These are phyloP conservation scores for Alternaria hordeiaustralica DNA, from an alignment of 2,329 filamentous ascomycete genomes.

Conservation along the genomic window DNA sequence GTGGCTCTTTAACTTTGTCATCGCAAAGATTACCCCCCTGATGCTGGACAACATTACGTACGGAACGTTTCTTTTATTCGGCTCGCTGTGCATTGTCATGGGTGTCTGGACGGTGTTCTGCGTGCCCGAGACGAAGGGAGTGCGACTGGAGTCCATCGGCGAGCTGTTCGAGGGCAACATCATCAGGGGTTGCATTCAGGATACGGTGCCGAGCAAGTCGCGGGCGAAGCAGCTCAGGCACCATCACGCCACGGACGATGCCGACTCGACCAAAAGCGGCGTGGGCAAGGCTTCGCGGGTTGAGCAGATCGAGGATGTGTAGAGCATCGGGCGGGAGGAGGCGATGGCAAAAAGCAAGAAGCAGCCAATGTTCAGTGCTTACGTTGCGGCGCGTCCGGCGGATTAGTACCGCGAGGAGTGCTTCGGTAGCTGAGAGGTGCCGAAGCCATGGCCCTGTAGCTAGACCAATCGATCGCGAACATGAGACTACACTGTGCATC, in stretches of 20 bases:
- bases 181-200: slow-evolving; percentile 48
- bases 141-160: slow-evolving; percentile 52
- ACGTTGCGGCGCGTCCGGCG: slow-evolving; percentile 9
- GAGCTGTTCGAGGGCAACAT: slow-evolving; percentile 53
- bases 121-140: slow-evolving; percentile 54
- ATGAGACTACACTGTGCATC: neutral
- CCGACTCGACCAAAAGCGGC: slow-evolving; percentile 30
- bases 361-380: slow-evolving; percentile 7
- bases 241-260: slow-evolving; percentile 39
- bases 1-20: slow-evolving; percentile 48
- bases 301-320: slow-evolving; percentile 40
- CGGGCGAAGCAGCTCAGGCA: slow-evolving; percentile 47
- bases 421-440: slow-evolving; percentile 1
- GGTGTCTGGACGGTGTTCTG: slow-evolving; percentile 51
- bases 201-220: slow-evolving; percentile 47
- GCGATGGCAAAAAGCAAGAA: slow-evolving; percentile 14
- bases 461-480: neutral
- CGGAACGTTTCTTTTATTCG: slow-evolving; percentile 54
- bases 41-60: slow-evolving; percentile 54
- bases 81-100: slow-evolving; percentile 51
- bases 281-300: slow-evolving; percentile 27
- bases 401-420: slow-evolving; percentile 1
- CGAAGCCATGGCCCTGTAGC: neutral
- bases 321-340: slow-evolving; percentile 6
- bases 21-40: slow-evolving; percentile 50